Base-by-base conservation (phyloP, 331 rosid species). In the Malus hybrid region DNA sequence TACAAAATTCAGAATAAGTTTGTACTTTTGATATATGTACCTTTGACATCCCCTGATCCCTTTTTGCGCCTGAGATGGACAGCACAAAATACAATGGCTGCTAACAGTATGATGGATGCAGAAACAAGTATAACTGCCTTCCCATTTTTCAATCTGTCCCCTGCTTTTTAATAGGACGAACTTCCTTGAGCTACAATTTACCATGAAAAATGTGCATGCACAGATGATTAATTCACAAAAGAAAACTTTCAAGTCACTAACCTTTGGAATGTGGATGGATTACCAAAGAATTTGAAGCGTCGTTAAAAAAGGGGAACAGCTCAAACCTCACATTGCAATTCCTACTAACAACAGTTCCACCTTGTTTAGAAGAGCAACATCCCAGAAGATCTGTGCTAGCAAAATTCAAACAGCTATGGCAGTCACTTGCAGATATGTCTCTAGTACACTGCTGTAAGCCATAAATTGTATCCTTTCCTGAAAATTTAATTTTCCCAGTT, bases 371-470 rank as follows among this genome's bases (percentile, higher is more conserved):
- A 54, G 80, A 77, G 80, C 92, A 89, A 75, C 94, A 89, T 54
- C 16, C 6, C 11, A 3, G 6, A 33, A 87, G 88, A 15, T 86
- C 92, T 1, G 63, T 52, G 3, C 78, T n/a, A 20, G 93, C 91
- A 14, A 70, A 70, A 60, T 27, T 15, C 59, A 88, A 73, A 76
- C 96, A 88, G 19, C 10, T 64, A 13, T 15, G 4, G 19, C 96
- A 90, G 0, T 7, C 36, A 20, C 32, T 6, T 50, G 5, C 20
- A 14, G 88, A 46, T 9, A 86, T 71, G 70, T 88, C 91, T 81
- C 80, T 78, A 1, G 91, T 90, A 57, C 93, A 90, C 67, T 88
- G 92, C n/a, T 78, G 86, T 0, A 88, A 74, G 3, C 90, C 90
- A 85, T 90, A 90, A 33, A 88, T 55, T 12, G 31, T 78, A 20